phyloP scores from a whole-genome alignment of 352 stramenopile genomes.

The Pythium rishiriense region DNA sequence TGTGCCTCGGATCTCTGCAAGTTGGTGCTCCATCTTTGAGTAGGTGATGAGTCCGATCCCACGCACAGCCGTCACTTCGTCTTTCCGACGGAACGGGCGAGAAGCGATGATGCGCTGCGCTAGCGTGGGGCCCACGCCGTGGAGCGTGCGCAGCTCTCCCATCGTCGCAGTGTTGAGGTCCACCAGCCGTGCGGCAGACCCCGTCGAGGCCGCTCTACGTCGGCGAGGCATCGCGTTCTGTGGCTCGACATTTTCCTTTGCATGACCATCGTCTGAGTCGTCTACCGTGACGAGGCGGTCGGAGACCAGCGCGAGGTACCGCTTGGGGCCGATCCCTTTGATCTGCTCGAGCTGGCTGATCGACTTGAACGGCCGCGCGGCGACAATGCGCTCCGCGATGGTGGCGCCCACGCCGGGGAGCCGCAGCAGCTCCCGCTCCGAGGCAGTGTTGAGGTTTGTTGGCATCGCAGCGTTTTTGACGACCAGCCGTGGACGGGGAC shows the following conservation, averaged over 20 bases:
- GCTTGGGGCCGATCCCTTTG: constrained; percentile 43
- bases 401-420: constrained; percentile 48
- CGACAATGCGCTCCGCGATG: constrained; percentile 42
- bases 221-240: neutral
- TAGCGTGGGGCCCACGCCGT: constrained; percentile 39
- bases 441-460: constrained; percentile 42
- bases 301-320: constrained; percentile 13
- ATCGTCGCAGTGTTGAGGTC: constrained; percentile 51
- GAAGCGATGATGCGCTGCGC: constrained; percentile 46
- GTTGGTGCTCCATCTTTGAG: constrained; percentile 36
- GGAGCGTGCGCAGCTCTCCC: constrained; percentile 39
- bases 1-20: constrained; percentile 9
- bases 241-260: neutral
- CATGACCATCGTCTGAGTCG: neutral
- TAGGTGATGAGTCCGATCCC: constrained; percentile 47
- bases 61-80: constrained; percentile 52
- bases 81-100: constrained; percentile 47
- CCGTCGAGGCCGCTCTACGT: too few relatives aligned
- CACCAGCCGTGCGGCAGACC: constrained; percentile 10
- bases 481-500: too few relatives aligned
- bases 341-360: constrained; percentile 43
- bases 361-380: constrained; percentile 40
- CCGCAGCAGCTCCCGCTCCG: constrained; percentile 31
- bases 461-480: neutral
- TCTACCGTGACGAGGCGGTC: constrained; percentile 15